A percentile compares a stretch with the other conserved stretches of the same genome.
phyloP scores from a whole-genome alignment of 257 asterid genomes.

The Solanum gandarillasii region DNA sequence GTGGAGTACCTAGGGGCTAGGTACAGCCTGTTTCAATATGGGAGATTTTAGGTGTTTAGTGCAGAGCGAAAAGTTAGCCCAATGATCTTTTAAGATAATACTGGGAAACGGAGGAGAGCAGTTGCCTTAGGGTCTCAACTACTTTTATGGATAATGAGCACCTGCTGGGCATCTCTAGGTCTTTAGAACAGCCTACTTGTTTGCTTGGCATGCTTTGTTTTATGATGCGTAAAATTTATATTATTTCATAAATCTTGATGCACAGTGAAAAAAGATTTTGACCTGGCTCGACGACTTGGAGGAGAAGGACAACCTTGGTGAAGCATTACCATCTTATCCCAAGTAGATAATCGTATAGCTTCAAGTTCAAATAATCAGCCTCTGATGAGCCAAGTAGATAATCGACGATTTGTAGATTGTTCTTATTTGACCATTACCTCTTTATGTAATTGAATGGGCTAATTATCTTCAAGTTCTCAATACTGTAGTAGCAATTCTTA shows the following conservation, averaged over 20 bases:
- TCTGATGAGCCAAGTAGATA: background rate
- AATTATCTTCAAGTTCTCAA: background rate
- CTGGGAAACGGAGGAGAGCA: background rate
- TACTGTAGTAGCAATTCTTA: background rate
- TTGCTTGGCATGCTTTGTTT: conserved; percentile 2
- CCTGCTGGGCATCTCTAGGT: background rate
- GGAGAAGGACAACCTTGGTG: conserved; percentile 86
- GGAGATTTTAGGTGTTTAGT: background rate
- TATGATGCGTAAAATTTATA: background rate
- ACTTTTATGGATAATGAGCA: background rate
- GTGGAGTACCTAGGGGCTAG: background rate
- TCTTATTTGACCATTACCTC: background rate
- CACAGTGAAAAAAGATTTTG: conserved; percentile 85
- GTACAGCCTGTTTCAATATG: background rate
- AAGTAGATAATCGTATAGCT: background rate
- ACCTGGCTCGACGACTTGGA: conserved; percentile 81
- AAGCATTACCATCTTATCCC: background rate
- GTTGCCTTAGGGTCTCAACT: background rate
- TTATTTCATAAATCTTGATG: background rate
- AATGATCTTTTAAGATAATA: background rate
- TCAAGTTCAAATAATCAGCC: background rate
- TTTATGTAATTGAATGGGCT: background rate
- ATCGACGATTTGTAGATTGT: background rate
- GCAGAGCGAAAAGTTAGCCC: background rate
- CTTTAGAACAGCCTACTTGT: background rate